Evolutionary conservation across 768 basidiomycete species (phyloP).

Genomic region (Serendipita vermifera): DNA sequence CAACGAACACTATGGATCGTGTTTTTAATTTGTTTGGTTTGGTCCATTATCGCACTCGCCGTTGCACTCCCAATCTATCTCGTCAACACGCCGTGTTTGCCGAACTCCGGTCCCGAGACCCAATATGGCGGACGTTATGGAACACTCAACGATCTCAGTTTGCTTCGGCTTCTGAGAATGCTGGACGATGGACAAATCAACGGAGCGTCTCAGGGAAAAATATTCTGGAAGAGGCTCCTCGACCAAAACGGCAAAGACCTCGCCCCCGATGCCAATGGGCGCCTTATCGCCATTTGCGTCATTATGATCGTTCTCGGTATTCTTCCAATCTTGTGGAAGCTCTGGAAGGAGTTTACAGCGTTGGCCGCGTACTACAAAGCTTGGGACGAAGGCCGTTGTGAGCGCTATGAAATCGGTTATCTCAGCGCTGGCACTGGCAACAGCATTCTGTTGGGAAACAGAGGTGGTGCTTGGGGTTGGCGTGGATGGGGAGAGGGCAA

Average conservation of each 20-base stretch:
- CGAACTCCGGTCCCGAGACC: conserved; percentile 33
- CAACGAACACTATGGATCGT: conserved; percentile 60
- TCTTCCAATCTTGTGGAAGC: conserved; percentile 50
- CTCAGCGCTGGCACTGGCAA: conserved; percentile 27
- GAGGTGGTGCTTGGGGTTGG: conserved; percentile 19
- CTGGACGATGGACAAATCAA: conserved; percentile 25
- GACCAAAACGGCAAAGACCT: conserved; percentile 24
- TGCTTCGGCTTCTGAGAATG: conserved; percentile 58
- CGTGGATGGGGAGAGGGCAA: conserved; percentile 13
- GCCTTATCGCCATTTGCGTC: conserved; percentile 56
- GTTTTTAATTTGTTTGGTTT: conserved; percentile 48
- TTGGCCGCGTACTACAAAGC: conserved; percentile 41
- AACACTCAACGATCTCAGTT: conserved; percentile 58
- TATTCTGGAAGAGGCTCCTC: background rate
- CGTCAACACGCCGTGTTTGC: conserved; percentile 54
- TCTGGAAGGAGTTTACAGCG: conserved; percentile 48
- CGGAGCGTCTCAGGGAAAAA: background rate
- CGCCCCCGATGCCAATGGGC: conserved; percentile 36
- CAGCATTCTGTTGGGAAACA: conserved; percentile 19
- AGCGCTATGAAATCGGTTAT: conserved; percentile 64
- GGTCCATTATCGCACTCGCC: conserved; percentile 56
- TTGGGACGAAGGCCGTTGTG: conserved; percentile 53
- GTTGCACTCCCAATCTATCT: conserved; percentile 63
- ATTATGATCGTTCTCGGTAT: conserved; percentile 50
- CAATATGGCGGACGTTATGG: conserved; percentile 48